phyloP scores from a whole-genome alignment of 2,329 filamentous ascomycete genomes.

The Aplosporella prunicola region DNA sequence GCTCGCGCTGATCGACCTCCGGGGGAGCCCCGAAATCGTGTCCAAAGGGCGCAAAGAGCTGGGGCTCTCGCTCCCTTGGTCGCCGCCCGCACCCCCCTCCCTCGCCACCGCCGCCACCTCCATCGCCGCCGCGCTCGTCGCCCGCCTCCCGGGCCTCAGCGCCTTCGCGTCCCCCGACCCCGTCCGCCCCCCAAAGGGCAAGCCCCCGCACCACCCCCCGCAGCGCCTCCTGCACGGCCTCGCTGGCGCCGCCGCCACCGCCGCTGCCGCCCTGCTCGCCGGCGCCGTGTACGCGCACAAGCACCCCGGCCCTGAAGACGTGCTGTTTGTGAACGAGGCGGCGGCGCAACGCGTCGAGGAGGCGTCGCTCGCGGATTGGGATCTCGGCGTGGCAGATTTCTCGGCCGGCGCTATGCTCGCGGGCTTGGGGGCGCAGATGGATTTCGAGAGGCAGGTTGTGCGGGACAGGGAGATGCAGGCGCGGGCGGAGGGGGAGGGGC shows the following conservation, averaged over 20 bases:
- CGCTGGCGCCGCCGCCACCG: background rate
- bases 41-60: constrained; percentile 7
- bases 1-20: constrained; percentile 5
- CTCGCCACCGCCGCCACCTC: background rate
- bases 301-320: constrained; percentile 4
- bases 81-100: background rate
- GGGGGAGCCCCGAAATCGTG: constrained; percentile 8
- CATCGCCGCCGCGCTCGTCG: background rate
- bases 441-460: too few relatives aligned
- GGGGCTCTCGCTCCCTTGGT: constrained; percentile 10
- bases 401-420: too few relatives aligned
- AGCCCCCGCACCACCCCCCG: background rate
- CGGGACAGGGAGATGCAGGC: too few relatives aligned
- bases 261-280: background rate
- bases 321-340: constrained; percentile 5
- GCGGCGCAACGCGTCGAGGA: too few relatives aligned
- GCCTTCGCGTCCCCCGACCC: background rate
- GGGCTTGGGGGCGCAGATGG: too few relatives aligned
- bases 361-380: too few relatives aligned
- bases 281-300: constrained; percentile 4
- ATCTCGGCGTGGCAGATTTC: too few relatives aligned
- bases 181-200: constrained; percentile 1
- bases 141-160: background rate
- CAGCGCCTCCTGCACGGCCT: constrained; percentile 3
- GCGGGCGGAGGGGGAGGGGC: too few relatives aligned